Evolutionary conservation across 2,329 filamentous ascomycete genomes (phyloP), one percentile per base, ranked within the genome.

Genomic region (Pseudogymnoascus sp.): DNA sequence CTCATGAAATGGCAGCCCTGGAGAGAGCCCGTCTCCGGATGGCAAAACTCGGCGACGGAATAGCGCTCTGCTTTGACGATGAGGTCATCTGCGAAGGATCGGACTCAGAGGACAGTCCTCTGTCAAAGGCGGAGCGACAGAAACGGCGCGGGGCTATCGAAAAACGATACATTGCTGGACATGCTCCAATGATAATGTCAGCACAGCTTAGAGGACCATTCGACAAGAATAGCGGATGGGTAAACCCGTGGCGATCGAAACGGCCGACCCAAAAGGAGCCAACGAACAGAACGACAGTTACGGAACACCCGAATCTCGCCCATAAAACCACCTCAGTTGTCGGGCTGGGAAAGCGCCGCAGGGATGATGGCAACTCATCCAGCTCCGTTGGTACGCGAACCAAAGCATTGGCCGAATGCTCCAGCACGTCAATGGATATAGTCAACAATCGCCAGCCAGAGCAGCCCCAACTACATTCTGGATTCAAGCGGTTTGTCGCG

Each of bases 191-290:
- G 23, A 77, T 92, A 2, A 72, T 86, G 2, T 88, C 88, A 11
- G 82, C 88, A 5, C 74, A 76, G 5, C 76, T 90, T 2, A 79
- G 76, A 64, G 88, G 88, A 0, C 88, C 88, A 0, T 88, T 90
- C 67, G 78, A 81, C 50, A 72, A 69, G 62, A 70, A 74, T 42
- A 77, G 73, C 1, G 79, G 79, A 21, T 85, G 82, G 82, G 69
- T 71, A 34, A 83, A 84, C 66, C 82, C 82, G 12, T 84, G 82
- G 82, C 70, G 73, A 44, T 76, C 77, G 1, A 56, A 71, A 64
- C 31, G 65, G 63, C 61, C 60, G 25, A 16, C 28, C 50, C 28
- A 14, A 7, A 56, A 56, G 10, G 28, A 36, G 16, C n/a, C 50
- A 18, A 8, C 10, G 16, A 56, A 21, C 4, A 34, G 16, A 56